Percentiles rank a stretch among this genome's conserved stretches.
These are phyloP conservation scores for Backusella westeae DNA, from an alignment of 192 early-diverging fungal species.

Conservation along the genomic window DNA sequence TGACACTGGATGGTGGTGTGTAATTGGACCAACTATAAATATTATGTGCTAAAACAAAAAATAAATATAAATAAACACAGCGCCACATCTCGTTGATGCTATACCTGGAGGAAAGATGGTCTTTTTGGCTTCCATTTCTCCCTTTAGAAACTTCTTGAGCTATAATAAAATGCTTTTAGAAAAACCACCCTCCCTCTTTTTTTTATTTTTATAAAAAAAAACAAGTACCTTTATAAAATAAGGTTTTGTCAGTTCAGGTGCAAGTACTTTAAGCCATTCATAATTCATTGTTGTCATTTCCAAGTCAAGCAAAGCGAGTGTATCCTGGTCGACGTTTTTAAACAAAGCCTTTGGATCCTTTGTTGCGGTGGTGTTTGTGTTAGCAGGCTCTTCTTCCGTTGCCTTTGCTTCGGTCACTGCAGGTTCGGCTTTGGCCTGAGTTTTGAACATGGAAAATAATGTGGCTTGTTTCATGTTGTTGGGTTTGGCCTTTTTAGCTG, in stretches of 20 bases:
- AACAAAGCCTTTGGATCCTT: conserved; percentile 1
- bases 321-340: conserved; percentile 21
- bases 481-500: not conserved
- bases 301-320: conserved; percentile 40
- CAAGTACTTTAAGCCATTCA: conserved; percentile 69
- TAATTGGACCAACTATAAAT: conserved; percentile 87
- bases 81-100: not conserved
- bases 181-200: not conserved
- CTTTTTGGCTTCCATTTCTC: conserved; percentile 49
- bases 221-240: conserved; percentile 54
- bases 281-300: conserved; percentile 71
- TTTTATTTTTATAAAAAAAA: not conserved
- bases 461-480: conserved; percentile 12
- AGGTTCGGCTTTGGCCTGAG: not conserved
- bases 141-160: conserved; percentile 69
- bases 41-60: conserved; percentile 39
- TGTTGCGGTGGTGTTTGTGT: not conserved
- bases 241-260: conserved; percentile 57
- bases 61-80: not conserved
- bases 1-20: conserved; percentile 62
- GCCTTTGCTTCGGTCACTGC: not conserved
- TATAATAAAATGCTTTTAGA: conserved; percentile 8
- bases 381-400: not conserved
- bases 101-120: conserved; percentile 69
- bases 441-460: conserved; percentile 28